Evolutionary conservation across 169 alveolate species (phyloP), one percentile per base, ranked within the genome.

Genomic region (Plasmodium billcollinsi): DNA sequence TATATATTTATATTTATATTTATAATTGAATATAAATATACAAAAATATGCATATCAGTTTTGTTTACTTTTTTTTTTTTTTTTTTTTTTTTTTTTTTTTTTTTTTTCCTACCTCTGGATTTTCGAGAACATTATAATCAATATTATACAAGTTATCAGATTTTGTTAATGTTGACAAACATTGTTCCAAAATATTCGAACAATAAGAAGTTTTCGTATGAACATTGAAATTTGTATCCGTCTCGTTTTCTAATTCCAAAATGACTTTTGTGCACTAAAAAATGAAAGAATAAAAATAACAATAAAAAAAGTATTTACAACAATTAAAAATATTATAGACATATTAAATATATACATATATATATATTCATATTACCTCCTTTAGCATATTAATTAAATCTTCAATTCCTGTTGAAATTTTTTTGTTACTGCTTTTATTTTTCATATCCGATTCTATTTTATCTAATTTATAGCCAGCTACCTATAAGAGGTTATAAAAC

Each of bases 351-450:
- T 24, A 24, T 24, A 24, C 0, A 24, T 56, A 12, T 56, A 2
- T 21, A 15, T 56, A 15, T 56, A 56, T 56, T 56, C 20, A 54
- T 61, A 18, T 78, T 65, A 78, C 90, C 90, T 66, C 91, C 26
- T 85, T 85, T 85, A 85, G 56, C 91, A 85, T 85, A n/a, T 70
- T 62, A 58, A 85, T 50, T 63, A 85, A 71, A 58, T 85, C 91
- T 58, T 85, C 91, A 12, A 85, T 69, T 20, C 74, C 91, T 11
- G 88, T 85, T 33, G 91, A 85, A 58, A 85, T 9, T 71, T 85
- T 69, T 21, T 69, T 85, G 15, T 50, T 58, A 47, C 29, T 78
- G 70, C 24, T 78, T 45, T 78, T 49, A 59, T 78, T 78, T 18
- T 78, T 47, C 69, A 78, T 65, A 14, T 58, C 90, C 47, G 78